A percentile compares a stretch with the other conserved stretches of the same genome.
phyloP scores from a whole-genome alignment of 192 early-diverging fungal species.

The Neocallimastix lanati region DNA sequence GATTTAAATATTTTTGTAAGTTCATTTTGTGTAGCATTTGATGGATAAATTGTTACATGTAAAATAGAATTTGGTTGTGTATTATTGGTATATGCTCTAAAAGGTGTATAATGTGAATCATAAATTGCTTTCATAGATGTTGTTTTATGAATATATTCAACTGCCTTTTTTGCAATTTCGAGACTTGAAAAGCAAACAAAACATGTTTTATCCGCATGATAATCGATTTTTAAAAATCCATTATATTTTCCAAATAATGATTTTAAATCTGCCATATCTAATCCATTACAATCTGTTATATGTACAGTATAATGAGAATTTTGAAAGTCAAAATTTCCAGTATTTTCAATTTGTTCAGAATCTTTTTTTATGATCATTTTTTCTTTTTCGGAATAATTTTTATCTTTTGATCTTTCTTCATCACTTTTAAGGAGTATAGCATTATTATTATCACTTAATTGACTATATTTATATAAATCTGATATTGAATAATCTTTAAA shows the following conservation, averaged over 20 bases:
- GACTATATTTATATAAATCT: background rate
- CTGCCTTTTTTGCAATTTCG: background rate
- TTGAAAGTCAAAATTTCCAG: background rate
- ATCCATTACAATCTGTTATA: background rate
- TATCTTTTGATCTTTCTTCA: too few relatives aligned
- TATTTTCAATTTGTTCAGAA: background rate
- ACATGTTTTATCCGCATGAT: background rate
- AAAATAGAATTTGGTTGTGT: background rate
- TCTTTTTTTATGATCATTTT: background rate
- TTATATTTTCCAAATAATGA: background rate
- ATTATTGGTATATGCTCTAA: background rate
- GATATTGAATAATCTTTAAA: background rate
- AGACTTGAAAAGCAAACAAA: background rate
- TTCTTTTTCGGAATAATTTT: too few relatives aligned
- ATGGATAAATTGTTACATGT: background rate
- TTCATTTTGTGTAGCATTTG: background rate
- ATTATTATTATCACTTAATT: background rate
- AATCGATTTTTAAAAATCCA: background rate
- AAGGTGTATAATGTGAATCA: background rate
- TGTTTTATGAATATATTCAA: background rate
- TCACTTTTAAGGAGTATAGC: too few relatives aligned
- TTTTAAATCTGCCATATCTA: background rate
- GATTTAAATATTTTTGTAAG: background rate
- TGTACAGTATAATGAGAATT: background rate
- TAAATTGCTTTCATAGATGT: background rate